Evolutionary conservation across 2,329 filamentous ascomycete species (phyloP).

Genomic region (Ceratocystis destructans): DNA sequence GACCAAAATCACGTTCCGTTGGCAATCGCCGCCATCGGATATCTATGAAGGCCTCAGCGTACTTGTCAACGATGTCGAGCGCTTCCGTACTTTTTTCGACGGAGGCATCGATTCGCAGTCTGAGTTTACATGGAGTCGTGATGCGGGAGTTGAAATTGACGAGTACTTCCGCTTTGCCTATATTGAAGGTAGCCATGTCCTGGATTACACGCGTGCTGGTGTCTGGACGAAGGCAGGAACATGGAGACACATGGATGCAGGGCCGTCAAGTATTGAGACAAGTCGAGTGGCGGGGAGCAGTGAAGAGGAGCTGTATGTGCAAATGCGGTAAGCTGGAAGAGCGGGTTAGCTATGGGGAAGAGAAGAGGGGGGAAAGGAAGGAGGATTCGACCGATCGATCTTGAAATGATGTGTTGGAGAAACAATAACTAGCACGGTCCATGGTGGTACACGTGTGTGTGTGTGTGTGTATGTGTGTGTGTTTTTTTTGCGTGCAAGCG

Average conservation of each 20-base stretch:
- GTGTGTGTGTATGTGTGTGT: neutral
- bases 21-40: conserved; percentile 32
- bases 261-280: conserved; percentile 37
- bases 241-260: conserved; percentile 53
- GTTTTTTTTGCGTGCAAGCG: neutral
- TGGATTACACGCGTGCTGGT: conserved; percentile 65
- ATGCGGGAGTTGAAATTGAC: conserved; percentile 33
- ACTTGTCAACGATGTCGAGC: conserved; percentile 74
- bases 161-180: conserved; percentile 71
- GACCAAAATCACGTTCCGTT: conserved; percentile 50
- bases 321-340: neutral
- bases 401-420: too few species aligned
- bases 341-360: neutral
- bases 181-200: conserved; percentile 48
- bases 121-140: conserved; percentile 47
- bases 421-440: neutral
- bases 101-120: conserved; percentile 33
- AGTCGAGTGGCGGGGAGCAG: conserved; percentile 21
- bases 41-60: conserved; percentile 64
- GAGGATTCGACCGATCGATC: too few species aligned
- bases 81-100: conserved; percentile 58
- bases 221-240: conserved; percentile 49
- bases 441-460: neutral
- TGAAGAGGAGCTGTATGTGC: conserved; percentile 1
- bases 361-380: neutral